Evolutionary conservation across 345 rosid species (phyloP), one percentile per base, ranked within the genome.

Genomic region (Sapria himalayana): DNA sequence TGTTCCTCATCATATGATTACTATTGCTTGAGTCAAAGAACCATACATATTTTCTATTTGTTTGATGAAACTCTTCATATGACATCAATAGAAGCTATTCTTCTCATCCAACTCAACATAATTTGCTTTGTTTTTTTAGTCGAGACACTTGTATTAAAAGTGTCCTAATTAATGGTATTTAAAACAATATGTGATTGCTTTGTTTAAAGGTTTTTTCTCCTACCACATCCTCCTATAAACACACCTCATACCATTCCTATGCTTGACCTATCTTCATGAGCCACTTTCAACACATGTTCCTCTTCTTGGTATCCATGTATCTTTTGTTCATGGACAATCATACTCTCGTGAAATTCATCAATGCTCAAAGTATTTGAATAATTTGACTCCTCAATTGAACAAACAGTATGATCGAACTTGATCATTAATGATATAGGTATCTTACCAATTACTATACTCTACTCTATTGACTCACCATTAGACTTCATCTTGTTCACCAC

Each of bases 261-360:
- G 9, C 33, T 16, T 34, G 42, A 33, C 1, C 14, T 22, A 16
- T 36, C 42, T 7, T 27, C 29, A 21, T 7, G 16, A 19, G 22
- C 4, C 3, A 46, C 40, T 15, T 13, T 46, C 29, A 47, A 47
- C 5, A 17, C 51, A 2, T 35, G 34, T 23, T 47, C 51, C 12
- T 47, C 51, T 11, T n/a, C 9, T 3, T 47, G 51, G 16, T 15
- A 5, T 17, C 24, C 51, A 9, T 34, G 27, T 34, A 47, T 35
- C 15, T 15, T 7, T 22, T 46, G 41, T 37, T 35, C 51, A 27
- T 47, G 52, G 6, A 38, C 45, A 19, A 48, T 15, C 23, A 45
- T 18, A 25, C 37, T 37, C 6, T 45, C 22, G 9, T 38, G 25
- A 1, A 48, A 22, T 15, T 37, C 52, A 27, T 45, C 49, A 37